These are phyloP conservation scores for Malbranchea cinnamomea DNA, from an alignment of 2,329 filamentous ascomycete genomes.

Conservation along the genomic window DNA sequence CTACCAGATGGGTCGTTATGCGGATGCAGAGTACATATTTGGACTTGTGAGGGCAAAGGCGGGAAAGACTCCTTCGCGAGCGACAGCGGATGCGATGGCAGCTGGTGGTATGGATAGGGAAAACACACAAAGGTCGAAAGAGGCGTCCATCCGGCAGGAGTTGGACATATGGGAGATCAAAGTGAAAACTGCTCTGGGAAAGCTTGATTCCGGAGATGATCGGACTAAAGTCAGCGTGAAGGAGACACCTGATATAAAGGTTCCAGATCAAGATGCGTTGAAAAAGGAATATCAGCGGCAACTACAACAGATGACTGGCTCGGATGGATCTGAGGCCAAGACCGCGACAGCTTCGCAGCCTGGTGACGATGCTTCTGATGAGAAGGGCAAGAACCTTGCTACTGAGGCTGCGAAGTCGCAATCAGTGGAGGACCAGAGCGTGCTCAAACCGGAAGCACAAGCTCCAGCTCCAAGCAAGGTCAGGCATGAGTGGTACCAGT, in stretches of 20 bases:
- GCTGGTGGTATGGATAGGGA: conserved; percentile 8
- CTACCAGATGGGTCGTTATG: conserved; percentile 54
- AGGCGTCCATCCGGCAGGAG: conserved; percentile 18
- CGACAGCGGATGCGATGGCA: conserved; percentile 18
- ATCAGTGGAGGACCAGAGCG: background rate
- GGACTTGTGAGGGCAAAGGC: conserved; percentile 37
- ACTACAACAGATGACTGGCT: conserved; percentile 13
- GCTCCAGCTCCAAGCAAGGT: conserved; percentile 41
- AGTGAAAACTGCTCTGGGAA: conserved; percentile 36
- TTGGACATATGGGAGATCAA: conserved; percentile 46
- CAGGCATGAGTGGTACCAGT: conserved; percentile 56
- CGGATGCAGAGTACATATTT: conserved; percentile 60
- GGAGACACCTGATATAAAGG: conserved; percentile 38
- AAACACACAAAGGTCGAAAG: no score
- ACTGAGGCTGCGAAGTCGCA: background rate
- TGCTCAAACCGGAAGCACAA: background rate
- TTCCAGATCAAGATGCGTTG: conserved; percentile 28
- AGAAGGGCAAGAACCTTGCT: conserved; percentile 6
- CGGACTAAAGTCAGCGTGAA: conserved; percentile 30
- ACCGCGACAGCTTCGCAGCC: background rate
- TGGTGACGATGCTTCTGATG: conserved; percentile 4
- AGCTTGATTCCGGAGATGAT: conserved; percentile 35
- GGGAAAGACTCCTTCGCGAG: conserved; percentile 20
- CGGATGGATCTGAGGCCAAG: conserved; percentile 4
- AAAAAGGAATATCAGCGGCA: conserved; percentile 20